Percentiles rank a stretch among this genome's conserved stretches.
Conservation (phyloP, 2,329 filamentous ascomycete genomes). For the Calonectria pseudoreteaudii region DNA sequence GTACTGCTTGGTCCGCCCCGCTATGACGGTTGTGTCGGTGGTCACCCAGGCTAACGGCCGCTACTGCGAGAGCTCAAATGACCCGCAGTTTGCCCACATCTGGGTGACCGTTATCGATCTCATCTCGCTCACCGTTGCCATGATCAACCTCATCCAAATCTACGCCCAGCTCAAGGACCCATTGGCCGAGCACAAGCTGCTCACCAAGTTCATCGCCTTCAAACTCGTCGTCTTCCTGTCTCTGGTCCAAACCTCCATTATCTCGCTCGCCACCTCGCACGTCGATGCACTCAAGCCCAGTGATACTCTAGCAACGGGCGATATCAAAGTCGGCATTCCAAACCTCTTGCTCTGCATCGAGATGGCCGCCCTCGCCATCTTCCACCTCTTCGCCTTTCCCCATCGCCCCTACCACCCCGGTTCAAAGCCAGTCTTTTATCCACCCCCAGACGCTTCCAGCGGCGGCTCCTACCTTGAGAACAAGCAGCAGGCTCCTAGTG, state of each 20-base stretch:
- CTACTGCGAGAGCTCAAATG: slow-evolving; percentile 85
- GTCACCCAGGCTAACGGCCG: slow-evolving; percentile 74
- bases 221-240: slow-evolving; percentile 93
- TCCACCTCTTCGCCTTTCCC: slow-evolving; percentile 87
- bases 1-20: slow-evolving; percentile 85
- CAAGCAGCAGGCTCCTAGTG: slow-evolving; percentile 64
- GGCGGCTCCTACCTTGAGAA: slow-evolving; percentile 57
- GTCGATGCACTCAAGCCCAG: slow-evolving; percentile 73
- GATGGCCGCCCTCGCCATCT: slow-evolving; percentile 82
- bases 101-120: slow-evolving; percentile 83
- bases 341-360: slow-evolving; percentile 83
- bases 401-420: slow-evolving; percentile 75
- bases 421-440: slow-evolving; percentile 60
- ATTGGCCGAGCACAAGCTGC: slow-evolving; percentile 76
- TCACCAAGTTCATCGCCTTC: slow-evolving; percentile 86
- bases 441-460: slow-evolving; percentile 55
- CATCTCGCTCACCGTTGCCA: slow-evolving; percentile 80
- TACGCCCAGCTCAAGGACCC: slow-evolving; percentile 81
- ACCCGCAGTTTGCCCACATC: slow-evolving; percentile 81
- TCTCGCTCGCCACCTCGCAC: slow-evolving; percentile 65
- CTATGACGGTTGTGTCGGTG: slow-evolving; percentile 84
- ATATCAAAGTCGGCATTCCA: slow-evolving; percentile 85
- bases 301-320: slow-evolving; percentile 71
- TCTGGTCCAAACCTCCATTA: slow-evolving; percentile 79
- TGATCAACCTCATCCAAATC: slow-evolving; percentile 91